Base-by-base conservation (phyloP, 345 rosid species). In the Mercurialis annua region DNA sequence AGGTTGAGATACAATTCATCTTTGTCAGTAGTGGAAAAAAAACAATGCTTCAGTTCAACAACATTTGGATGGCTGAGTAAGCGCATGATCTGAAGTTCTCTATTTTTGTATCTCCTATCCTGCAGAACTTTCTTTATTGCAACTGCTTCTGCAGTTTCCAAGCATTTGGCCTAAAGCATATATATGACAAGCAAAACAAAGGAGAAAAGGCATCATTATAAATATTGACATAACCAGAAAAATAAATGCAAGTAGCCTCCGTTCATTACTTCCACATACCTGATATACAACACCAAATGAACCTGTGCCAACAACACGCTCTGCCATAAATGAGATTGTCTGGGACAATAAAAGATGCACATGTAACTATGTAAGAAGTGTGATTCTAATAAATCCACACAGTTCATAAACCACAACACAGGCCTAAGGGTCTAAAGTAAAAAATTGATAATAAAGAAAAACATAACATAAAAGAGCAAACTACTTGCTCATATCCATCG, bases 81-180 rank as follows among this genome's bases (percentile, higher is more conserved):
- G 26, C 89, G 97, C 97, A 94, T 89, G 67, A 94, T 84, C 81
- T 94, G 98, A 71, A 94, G 98, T 79, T 94, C 99, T 68, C 99
- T 86, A 67, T 94, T 94, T 81, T 94, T 94, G 87, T 89, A 94
- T 83, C 97, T 87, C 83, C 84, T 94, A 78, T 94, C 99, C 75
- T 90, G 97, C 68, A 86, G 74, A 70, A 92, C 98, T 81, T 92
- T 90, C 86, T 92, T 92, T 52, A 92, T 92, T 42, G 98, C 98
- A 72, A 92, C 94, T 50, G 86, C 71, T 73, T 90, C 95, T 17
- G 90, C 91, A 17, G 84, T 83, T 74, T 92, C 95, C 52, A 92
- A 72, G 76, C 98, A 90, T 81, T 90, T 90, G 29, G 98, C 98
- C 90, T 89, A 62, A 65, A 36, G 34, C 42, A 65, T 51, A 71